Evolutionary conservation across 2,329 filamentous ascomycete species (phyloP).

Genomic region (Diaporthe ilicicola): DNA sequence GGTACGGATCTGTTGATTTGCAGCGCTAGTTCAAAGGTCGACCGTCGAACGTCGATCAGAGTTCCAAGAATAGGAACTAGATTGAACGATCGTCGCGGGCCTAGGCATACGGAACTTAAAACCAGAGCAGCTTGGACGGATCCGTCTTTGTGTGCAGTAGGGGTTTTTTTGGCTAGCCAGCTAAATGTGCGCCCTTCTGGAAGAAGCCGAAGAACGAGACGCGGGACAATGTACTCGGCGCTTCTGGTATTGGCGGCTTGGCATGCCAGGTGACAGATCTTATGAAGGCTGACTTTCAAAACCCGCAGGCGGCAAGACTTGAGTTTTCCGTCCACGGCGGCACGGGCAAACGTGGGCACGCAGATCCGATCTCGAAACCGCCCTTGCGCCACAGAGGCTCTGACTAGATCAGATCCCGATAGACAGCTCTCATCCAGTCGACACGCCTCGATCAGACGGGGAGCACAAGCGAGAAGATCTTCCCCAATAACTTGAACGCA

Average conservation of each 20-base stretch:
- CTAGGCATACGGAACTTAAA: conserved; percentile 6
- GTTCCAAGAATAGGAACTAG: conserved; percentile 27
- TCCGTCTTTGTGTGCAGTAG: conserved; percentile 18
- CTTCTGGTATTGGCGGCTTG: conserved; percentile 18
- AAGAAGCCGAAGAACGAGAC: conserved; percentile 20
- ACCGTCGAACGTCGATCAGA: conserved; percentile 23
- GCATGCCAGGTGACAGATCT: background rate
- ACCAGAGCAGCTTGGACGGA: conserved; percentile 22
- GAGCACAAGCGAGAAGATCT: background rate
- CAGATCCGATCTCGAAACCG: conserved; percentile 28
- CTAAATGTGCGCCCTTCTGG: conserved; percentile 5
- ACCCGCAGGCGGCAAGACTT: conserved; percentile 17
- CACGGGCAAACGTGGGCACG: conserved; percentile 23
- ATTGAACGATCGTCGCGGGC: conserved; percentile 24
- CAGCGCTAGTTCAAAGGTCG: conserved; percentile 20
- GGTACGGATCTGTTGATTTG: conserved; percentile 21
- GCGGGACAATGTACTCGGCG: background rate
- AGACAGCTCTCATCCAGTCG: conserved; percentile 26
- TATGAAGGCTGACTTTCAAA: background rate
- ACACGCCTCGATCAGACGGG: background rate
- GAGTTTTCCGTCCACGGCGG: background rate
- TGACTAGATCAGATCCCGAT: background rate
- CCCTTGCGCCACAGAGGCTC: conserved; percentile 24
- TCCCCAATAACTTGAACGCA: background rate
- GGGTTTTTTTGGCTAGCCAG: background rate